Conservation (phyloP, 805 yeast genomes). For the Geotrichum ghanense region DNA sequence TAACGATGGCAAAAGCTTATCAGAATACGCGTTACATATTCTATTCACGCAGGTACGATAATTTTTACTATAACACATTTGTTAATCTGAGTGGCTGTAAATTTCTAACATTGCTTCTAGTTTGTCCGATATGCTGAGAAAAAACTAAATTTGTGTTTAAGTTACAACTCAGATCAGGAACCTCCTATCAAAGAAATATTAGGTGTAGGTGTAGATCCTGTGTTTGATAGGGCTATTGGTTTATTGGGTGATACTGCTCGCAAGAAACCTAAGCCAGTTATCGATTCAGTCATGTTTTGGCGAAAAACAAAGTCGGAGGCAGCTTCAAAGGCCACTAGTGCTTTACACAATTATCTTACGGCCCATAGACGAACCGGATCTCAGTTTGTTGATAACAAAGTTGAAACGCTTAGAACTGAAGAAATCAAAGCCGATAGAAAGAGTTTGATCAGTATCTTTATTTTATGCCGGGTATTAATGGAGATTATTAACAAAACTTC, state of each 20-base stretch:
- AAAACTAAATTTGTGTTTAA: constrained; percentile 62
- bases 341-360: constrained; percentile 34
- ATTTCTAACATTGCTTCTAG: constrained; percentile 10
- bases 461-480: constrained; percentile 80
- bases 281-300: constrained; percentile 98
- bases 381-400: not conserved
- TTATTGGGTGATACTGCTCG: constrained; percentile 87
- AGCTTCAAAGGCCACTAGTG: constrained; percentile 51
- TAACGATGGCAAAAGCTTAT: constrained; percentile 15
- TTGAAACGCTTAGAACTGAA: not conserved
- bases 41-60: constrained; percentile 81
- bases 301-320: constrained; percentile 85
- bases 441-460: constrained; percentile 75
- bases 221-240: constrained; percentile 74
- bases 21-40: constrained; percentile 89
- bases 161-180: constrained; percentile 53
- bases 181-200: constrained; percentile 70
- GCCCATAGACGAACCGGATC: constrained; percentile 13
- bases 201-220: constrained; percentile 77
- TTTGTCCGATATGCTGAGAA: constrained; percentile 90
- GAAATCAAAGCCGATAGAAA: constrained; percentile 81
- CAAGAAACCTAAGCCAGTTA: constrained; percentile 85
- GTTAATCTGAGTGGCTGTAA: not conserved
- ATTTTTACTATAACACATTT: not conserved
- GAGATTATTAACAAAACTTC: constrained; percentile 88